phyloP scores from a whole-genome alignment of 2,329 filamentous ascomycete species.

The Apiospora marii region DNA sequence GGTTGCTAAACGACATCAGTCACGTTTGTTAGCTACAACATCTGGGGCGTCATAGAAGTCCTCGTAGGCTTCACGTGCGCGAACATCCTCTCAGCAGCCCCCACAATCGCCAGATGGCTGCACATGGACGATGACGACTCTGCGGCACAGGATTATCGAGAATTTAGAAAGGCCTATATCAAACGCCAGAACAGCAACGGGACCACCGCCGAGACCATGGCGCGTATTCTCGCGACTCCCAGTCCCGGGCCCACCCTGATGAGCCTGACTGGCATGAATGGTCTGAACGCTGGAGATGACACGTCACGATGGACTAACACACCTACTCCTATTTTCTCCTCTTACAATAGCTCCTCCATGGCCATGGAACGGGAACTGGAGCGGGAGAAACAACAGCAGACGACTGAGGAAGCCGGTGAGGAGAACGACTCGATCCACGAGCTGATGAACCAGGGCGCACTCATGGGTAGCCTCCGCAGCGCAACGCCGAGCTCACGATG shows the following conservation, averaged over 20 bases:
- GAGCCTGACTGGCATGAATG: not conserved
- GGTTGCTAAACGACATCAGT: not conserved
- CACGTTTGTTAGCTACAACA: slow-evolving; percentile 37
- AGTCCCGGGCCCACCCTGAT: not conserved
- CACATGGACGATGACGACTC: not conserved
- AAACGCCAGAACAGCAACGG: slow-evolving; percentile 2
- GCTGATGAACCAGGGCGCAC: not conserved
- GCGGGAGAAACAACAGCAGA: not conserved
- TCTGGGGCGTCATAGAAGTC: slow-evolving; percentile 41
- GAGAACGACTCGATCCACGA: slow-evolving; percentile 14
- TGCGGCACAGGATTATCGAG: not conserved
- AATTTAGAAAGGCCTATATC: slow-evolving; percentile 4
- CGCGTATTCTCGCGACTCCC: not conserved
- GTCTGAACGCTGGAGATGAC: not conserved
- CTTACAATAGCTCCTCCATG: not conserved
- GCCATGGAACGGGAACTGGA: not conserved
- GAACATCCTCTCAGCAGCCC: slow-evolving; percentile 38
- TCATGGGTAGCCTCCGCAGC: not conserved
- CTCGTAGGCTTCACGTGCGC: slow-evolving; percentile 41
- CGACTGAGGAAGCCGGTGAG: not conserved
- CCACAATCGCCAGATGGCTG: slow-evolving; percentile 30
- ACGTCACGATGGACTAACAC: not conserved
- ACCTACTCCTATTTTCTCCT: not conserved
- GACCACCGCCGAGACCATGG: not conserved
- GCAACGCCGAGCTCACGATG: not conserved